These are phyloP conservation scores for Erucastrum elatum DNA, from an alignment of 345 rosid species.

Conservation along the genomic window DNA sequence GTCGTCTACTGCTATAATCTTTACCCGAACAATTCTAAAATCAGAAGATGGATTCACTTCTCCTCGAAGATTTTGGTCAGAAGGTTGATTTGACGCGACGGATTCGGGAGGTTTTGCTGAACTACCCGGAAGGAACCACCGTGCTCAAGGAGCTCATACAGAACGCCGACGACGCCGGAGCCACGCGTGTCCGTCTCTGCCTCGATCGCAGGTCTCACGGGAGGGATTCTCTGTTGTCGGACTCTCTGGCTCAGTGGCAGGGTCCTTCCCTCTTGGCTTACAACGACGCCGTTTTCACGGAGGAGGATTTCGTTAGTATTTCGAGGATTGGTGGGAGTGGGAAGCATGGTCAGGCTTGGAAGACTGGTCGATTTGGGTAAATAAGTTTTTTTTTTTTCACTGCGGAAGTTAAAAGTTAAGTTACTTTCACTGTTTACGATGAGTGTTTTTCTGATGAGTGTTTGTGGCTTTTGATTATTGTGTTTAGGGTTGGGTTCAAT, in stretches of 20 bases:
- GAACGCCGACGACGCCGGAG: constrained; percentile 97
- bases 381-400: too few species aligned
- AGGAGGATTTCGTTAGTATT: constrained; percentile 86
- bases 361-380: constrained; percentile 92
- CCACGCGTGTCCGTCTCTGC: constrained; percentile 77
- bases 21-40: not conserved
- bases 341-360: constrained; percentile 78
- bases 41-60: constrained; percentile 52
- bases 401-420: too few species aligned
- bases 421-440: not conserved
- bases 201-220: constrained; percentile 75
- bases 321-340: constrained; percentile 87
- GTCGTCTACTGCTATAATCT: constrained; percentile 1
- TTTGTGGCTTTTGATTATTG: constrained; percentile 8
- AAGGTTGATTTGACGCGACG: constrained; percentile 96
- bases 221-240: constrained; percentile 58
- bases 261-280: constrained; percentile 83
- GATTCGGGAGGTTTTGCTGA: constrained; percentile 88
- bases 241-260: constrained; percentile 73
- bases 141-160: constrained; percentile 91
- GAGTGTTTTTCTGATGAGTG: constrained; percentile 17
- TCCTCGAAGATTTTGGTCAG: constrained; percentile 96
- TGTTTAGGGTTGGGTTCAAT: constrained; percentile 83
- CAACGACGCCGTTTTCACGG: constrained; percentile 84
- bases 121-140: constrained; percentile 95